phyloP scores from a whole-genome alignment of 805 yeast species.

The Saturnispora dispora region DNA sequence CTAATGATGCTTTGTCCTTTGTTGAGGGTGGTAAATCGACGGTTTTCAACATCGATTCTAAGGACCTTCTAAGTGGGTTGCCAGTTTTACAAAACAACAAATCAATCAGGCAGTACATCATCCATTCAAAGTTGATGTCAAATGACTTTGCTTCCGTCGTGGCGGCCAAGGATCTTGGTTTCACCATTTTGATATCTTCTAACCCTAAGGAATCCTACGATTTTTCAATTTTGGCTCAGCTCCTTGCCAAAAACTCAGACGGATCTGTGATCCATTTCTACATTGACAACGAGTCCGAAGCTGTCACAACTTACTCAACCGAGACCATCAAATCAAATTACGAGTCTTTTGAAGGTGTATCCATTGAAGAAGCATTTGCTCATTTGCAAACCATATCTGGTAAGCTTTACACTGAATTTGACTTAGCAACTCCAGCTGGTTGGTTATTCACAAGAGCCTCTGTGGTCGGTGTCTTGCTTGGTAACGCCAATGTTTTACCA shows the following conservation, averaged over 20 bases:
- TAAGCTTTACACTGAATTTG: conserved; percentile 31
- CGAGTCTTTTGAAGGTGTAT: conserved; percentile 20
- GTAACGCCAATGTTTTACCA: conserved; percentile 34
- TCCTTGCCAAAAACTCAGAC: conserved; percentile 39
- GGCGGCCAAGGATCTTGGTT: conserved; percentile 63
- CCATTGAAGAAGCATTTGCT: conserved; percentile 28
- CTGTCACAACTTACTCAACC: conserved; percentile 8
- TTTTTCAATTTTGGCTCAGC: conserved; percentile 49
- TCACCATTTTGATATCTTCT: conserved; percentile 60
- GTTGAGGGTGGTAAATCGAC: conserved; percentile 27
- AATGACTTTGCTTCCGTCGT: conserved; percentile 63
- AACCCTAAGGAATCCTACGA: conserved; percentile 40
- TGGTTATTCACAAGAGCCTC: conserved; percentile 17
- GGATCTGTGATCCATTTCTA: conserved; percentile 70
- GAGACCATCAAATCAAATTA: conserved; percentile 9
- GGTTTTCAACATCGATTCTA: conserved; percentile 36
- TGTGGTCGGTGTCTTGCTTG: conserved; percentile 52
- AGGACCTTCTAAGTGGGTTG: conserved; percentile 45
- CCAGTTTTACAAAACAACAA: conserved; percentile 39
- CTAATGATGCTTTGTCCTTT: conserved; percentile 46
- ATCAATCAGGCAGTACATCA: conserved; percentile 37
- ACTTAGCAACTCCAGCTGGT: conserved; percentile 22
- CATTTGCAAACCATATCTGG: conserved; percentile 23
- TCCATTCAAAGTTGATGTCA: conserved; percentile 49
- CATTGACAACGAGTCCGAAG: conserved; percentile 15